A percentile compares a stretch with the other conserved stretches of the same genome.
Conservation (phyloP, 805 yeast species). For the Candida ponderosae region DNA sequence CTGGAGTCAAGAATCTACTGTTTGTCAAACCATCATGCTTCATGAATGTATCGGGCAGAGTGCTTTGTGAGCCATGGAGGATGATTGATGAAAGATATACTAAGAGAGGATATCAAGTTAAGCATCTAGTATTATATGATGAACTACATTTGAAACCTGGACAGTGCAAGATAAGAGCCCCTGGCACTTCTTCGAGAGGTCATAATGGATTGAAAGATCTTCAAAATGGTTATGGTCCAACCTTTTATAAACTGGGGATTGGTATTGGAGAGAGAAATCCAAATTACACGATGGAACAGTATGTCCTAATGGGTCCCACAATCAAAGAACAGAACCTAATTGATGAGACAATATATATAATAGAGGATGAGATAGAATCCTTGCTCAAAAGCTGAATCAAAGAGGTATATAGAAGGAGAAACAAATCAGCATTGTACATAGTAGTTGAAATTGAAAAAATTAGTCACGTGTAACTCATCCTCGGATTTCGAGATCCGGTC, state of each 20-base stretch:
- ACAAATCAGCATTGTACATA: too few species aligned
- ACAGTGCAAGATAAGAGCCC: conserved; percentile 50
- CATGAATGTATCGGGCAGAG: conserved; percentile 70
- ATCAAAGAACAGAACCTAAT: not conserved
- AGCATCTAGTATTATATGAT: conserved; percentile 64
- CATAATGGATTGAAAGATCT: conserved; percentile 78
- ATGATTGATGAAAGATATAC: conserved; percentile 6
- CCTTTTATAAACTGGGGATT: conserved; percentile 58
- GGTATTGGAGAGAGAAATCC: conserved; percentile 62
- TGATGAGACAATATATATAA: not conserved
- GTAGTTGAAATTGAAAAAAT: too few species aligned
- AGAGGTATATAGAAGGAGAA: too few species aligned
- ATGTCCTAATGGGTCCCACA: conserved; percentile 37
- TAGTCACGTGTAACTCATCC: too few species aligned
- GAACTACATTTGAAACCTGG: conserved; percentile 68
- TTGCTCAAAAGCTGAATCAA: too few species aligned
- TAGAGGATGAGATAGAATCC: not conserved
- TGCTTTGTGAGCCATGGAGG: conserved; percentile 40
- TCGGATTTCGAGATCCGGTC: too few species aligned
- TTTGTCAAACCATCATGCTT: conserved; percentile 45
- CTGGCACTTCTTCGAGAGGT: conserved; percentile 62
- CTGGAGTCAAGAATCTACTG: conserved; percentile 23
- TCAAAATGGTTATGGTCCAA: conserved; percentile 34
- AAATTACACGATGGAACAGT: conserved; percentile 40
- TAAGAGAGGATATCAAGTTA: conserved; percentile 23